A percentile compares a stretch with the other conserved stretches of the same genome.
Evolutionary conservation across 805 yeast species (phyloP).

Genomic region (Jamesozyma rosinii): DNA sequence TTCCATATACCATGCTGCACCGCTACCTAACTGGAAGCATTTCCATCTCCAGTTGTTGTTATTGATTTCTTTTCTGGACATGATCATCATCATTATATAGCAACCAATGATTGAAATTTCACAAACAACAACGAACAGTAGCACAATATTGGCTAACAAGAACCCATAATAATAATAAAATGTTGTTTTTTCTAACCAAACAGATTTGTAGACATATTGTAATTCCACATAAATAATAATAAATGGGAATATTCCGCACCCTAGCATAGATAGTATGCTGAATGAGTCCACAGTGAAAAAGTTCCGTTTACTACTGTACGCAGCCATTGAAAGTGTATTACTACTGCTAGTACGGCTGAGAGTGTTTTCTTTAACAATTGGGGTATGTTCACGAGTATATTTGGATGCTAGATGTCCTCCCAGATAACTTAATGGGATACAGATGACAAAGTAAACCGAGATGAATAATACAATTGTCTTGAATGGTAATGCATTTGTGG

Average conservation of each 20-base stretch:
- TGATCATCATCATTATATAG: constrained; percentile 48
- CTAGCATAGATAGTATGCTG: constrained; percentile 2
- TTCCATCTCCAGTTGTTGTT: constrained; percentile 66
- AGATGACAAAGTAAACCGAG: constrained; percentile 52
- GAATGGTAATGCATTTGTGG: constrained; percentile 71
- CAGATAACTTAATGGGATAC: constrained; percentile 62
- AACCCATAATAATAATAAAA: constrained; percentile 77
- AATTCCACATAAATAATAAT: constrained; percentile 74
- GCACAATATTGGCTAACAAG: constrained; percentile 48
- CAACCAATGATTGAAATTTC: constrained; percentile 67
- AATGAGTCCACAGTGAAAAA: constrained; percentile 3
- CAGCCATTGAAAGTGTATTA: background rate
- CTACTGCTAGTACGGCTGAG: background rate
- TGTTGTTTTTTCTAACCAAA: constrained; percentile 73
- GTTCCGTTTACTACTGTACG: constrained; percentile 1
- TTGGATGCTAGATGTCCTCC: constrained; percentile 42
- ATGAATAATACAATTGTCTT: constrained; percentile 58
- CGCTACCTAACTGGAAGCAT: constrained; percentile 58
- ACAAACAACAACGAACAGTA: constrained; percentile 52
- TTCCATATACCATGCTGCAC: constrained; percentile 64
- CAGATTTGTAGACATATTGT: constrained; percentile 58
- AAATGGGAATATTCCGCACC: constrained; percentile 65
- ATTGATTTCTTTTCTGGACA: constrained; percentile 6
- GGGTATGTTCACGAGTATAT: background rate
- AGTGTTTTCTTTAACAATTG: background rate